These are phyloP conservation scores for sunflower (Helianthus annuus) DNA, from an alignment of 129 eudicot genomes.

Conservation along the genomic window DNA sequence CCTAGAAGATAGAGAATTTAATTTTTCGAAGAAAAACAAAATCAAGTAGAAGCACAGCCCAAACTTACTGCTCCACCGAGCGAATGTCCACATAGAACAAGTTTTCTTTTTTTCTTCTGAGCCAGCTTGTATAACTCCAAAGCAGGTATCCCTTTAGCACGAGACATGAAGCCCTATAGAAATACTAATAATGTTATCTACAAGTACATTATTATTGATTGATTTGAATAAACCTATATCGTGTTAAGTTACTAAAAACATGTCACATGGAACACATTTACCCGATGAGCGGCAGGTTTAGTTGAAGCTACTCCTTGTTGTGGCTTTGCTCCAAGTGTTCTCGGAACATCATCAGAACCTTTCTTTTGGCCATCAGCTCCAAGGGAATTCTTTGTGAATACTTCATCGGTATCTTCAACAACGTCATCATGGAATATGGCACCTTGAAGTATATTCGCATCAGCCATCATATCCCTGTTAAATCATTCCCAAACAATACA, in stretches of 20 bases:
- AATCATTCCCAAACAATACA: conserved; percentile 17
- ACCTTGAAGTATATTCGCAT: conserved; percentile 98
- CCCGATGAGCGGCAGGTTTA: conserved; percentile 99
- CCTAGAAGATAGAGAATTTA: conserved; percentile 44
- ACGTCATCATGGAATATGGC: conserved; percentile 88
- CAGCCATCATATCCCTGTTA: conserved; percentile 96
- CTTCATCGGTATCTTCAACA: conserved; percentile 45
- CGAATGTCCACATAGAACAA: conserved; percentile 97
- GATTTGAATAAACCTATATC: conserved; percentile 8
- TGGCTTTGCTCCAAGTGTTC: conserved; percentile 51
- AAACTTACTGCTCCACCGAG: conserved; percentile 98
- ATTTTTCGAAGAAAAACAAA: background rate
- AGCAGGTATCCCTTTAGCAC: conserved; percentile 99
- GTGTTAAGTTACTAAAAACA: background rate
- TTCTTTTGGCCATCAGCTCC: conserved; percentile 38
- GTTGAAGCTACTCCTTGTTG: conserved; percentile 54
- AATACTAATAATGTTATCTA: conserved; percentile 20
- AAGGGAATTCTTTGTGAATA: conserved; percentile 35
- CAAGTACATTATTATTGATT: background rate
- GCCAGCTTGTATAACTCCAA: conserved; percentile 95
- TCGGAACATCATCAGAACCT: conserved; percentile 44
- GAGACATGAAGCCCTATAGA: conserved; percentile 91
- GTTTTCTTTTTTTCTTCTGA: conserved; percentile 89
- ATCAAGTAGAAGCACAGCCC: conserved; percentile 8
- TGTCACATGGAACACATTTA: conserved; percentile 32